phyloP scores from a whole-genome alignment of 805 yeast species.

The Kodamaea kaohsiungensis region DNA sequence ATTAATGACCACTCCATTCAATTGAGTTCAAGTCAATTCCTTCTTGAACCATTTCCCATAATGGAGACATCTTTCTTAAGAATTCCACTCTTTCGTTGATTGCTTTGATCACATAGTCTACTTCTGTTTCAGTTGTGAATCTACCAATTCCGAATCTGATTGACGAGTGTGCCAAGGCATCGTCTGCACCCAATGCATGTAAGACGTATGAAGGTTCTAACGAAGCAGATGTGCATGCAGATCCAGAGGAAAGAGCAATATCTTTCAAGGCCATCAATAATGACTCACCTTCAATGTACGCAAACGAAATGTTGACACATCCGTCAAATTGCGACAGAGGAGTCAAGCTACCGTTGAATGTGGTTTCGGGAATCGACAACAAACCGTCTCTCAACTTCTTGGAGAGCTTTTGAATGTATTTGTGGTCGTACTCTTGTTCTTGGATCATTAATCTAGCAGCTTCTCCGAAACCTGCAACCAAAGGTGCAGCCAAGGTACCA shows the following conservation, averaged over 20 bases:
- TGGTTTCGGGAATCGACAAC: slow-evolving; percentile 82
- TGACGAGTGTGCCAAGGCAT: slow-evolving; percentile 97
- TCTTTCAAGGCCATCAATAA: slow-evolving; percentile 96
- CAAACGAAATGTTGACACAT: slow-evolving; percentile 95
- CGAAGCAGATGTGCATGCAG: slow-evolving; percentile 98
- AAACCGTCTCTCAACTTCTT: slow-evolving; percentile 71
- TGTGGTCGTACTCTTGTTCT: slow-evolving; percentile 74
- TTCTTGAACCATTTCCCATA: slow-evolving; percentile 99
- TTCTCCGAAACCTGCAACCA: slow-evolving; percentile 95
- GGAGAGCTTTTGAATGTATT: slow-evolving; percentile 71
- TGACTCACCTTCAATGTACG: slow-evolving; percentile 97
- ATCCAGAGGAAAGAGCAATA: slow-evolving; percentile 93
- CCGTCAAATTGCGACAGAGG: slow-evolving; percentile 65
- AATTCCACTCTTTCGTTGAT: slow-evolving; percentile 87
- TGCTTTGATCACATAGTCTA: slow-evolving; percentile 90
- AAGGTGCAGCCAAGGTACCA: slow-evolving; percentile 96
- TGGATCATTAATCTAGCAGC: slow-evolving; percentile 81
- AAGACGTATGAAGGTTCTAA: slow-evolving; percentile 96
- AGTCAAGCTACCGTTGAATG: slow-evolving; percentile 78
- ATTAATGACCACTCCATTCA: slow-evolving; percentile 97
- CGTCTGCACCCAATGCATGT: slow-evolving; percentile 97
- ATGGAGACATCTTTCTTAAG: slow-evolving; percentile 87
- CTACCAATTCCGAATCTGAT: slow-evolving; percentile 97
- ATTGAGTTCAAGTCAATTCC: slow-evolving; percentile 93
- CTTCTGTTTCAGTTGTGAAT: slow-evolving; percentile 94